Percentiles rank a stretch among this genome's conserved stretches.
phyloP scores from a whole-genome alignment of 2,329 filamentous ascomycete species.

The Plectosphaerella plurivora region DNA sequence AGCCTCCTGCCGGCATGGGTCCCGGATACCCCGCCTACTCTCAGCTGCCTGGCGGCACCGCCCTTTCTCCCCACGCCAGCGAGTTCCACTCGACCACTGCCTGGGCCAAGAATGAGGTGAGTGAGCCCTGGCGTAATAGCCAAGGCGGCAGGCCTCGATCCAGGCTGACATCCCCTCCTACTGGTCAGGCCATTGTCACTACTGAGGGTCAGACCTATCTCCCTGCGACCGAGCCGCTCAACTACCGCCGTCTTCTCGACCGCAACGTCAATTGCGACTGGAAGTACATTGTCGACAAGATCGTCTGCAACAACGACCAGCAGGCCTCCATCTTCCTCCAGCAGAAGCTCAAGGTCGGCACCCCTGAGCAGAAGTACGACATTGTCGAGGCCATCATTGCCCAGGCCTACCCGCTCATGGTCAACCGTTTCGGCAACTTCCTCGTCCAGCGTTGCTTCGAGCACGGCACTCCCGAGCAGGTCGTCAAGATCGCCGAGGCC shows the following conservation, averaged over 20 bases:
- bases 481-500: constrained; percentile 88
- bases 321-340: constrained; percentile 98
- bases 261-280: constrained; percentile 97
- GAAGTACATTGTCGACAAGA: constrained; percentile 99
- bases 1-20: constrained; percentile 9
- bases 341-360: constrained; percentile 97
- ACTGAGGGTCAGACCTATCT: constrained; percentile 72
- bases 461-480: constrained; percentile 90
- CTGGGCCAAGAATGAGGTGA: constrained; percentile 52
- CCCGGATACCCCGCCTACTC: constrained; percentile 47
- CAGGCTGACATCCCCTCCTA: constrained; percentile 5
- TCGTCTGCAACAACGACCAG: constrained; percentile 98
- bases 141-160: not conserved
- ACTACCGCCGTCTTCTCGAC: constrained; percentile 92
- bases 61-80: constrained; percentile 67
- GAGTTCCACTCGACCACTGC: constrained; percentile 61
- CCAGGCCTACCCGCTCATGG: constrained; percentile 92
- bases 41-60: constrained; percentile 56
- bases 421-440: constrained; percentile 98
- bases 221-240: constrained; percentile 83
- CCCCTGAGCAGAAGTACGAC: constrained; percentile 90
- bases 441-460: constrained; percentile 98
- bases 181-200: constrained; percentile 34
- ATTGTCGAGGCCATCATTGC: constrained; percentile 95
- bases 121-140: constrained; percentile 12